These are phyloP conservation scores for Exophiala spinifera DNA, from an alignment of 2,329 filamentous ascomycete species.

Conservation along the genomic window DNA sequence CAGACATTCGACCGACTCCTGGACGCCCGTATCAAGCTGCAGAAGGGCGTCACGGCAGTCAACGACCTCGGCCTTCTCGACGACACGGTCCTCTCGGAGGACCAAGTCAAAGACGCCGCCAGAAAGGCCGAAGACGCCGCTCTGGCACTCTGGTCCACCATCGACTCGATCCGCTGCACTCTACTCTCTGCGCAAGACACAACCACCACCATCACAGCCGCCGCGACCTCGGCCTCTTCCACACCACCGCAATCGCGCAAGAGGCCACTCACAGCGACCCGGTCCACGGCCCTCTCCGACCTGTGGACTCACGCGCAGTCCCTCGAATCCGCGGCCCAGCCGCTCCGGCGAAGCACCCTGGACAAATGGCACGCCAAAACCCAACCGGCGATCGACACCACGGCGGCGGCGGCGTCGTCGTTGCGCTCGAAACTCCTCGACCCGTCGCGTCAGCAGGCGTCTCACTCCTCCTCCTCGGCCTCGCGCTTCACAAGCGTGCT, in stretches of 20 bases:
- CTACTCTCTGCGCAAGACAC: conserved; percentile 34
- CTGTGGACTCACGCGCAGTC: conserved; percentile 71
- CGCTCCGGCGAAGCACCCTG: conserved; percentile 67
- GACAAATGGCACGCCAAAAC: conserved; percentile 90
- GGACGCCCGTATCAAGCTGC: conserved; percentile 85
- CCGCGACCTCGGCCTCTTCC: no score
- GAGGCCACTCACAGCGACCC: conserved; percentile 51
- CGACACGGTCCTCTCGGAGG: conserved; percentile 36
- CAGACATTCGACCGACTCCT: conserved; percentile 83
- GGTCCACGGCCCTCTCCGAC: conserved; percentile 55
- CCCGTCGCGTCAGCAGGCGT: conserved; percentile 43
- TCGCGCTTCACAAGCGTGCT: conserved; percentile 50
- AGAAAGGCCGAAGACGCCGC: conserved; percentile 82
- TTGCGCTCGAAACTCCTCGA: conserved; percentile 61
- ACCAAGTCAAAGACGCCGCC: conserved; percentile 51
- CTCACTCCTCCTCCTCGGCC: no score
- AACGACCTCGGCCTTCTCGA: conserved; percentile 75
- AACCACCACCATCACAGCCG: no score
- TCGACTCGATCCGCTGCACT: conserved; percentile 42
- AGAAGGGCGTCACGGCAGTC: conserved; percentile 80
- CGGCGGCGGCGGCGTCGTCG: no score
- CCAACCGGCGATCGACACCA: conserved; percentile 53
- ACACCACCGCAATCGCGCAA: conserved; percentile 39
- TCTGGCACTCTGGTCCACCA: conserved; percentile 76
- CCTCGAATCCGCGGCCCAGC: conserved; percentile 58